Evolutionary conservation across 1,139 yeast genomes (phyloP).

Genomic region (Scheffersomyces cryptocercus): DNA sequence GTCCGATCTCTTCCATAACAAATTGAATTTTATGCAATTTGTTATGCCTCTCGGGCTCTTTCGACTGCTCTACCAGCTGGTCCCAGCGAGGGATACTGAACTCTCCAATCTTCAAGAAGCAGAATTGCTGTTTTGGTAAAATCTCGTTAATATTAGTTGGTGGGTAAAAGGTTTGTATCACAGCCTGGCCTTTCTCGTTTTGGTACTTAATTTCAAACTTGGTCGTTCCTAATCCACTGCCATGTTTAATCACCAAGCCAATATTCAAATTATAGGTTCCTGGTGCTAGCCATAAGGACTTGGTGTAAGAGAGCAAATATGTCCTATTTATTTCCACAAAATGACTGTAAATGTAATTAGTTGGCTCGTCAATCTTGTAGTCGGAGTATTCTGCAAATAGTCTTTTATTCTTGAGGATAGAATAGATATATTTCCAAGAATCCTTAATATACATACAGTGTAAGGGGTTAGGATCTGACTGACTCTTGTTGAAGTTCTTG

Average conservation of each 20-base stretch:
- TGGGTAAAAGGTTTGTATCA: constrained; percentile 48
- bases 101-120: constrained; percentile 54
- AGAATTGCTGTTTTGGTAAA: constrained; percentile 53
- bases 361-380: constrained; percentile 53
- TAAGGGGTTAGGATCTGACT: constrained; percentile 4
- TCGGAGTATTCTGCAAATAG: constrained; percentile 55
- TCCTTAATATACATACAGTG: constrained; percentile 39
- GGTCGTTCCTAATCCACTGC: constrained; percentile 61
- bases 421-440: constrained; percentile 57
- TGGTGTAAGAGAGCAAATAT: constrained; percentile 50
- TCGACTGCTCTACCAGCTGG: constrained; percentile 1
- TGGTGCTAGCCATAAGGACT: constrained; percentile 48
- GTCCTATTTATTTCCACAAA: constrained; percentile 50
- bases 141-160: constrained; percentile 60
- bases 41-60: constrained; percentile 13
- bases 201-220: constrained; percentile 47
- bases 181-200: constrained; percentile 20
- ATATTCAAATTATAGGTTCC: constrained; percentile 54
- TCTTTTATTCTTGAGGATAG: constrained; percentile 51
- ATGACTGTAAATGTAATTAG: constrained; percentile 44
- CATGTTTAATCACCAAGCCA: constrained; percentile 53
- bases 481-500: constrained; percentile 4
- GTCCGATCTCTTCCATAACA: constrained; percentile 61
- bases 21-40: constrained; percentile 43
- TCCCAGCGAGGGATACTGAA: constrained; percentile 30